Base-by-base conservation (phyloP, 371 early-diverging fungal species). In the Apophysomyces elegans region DNA sequence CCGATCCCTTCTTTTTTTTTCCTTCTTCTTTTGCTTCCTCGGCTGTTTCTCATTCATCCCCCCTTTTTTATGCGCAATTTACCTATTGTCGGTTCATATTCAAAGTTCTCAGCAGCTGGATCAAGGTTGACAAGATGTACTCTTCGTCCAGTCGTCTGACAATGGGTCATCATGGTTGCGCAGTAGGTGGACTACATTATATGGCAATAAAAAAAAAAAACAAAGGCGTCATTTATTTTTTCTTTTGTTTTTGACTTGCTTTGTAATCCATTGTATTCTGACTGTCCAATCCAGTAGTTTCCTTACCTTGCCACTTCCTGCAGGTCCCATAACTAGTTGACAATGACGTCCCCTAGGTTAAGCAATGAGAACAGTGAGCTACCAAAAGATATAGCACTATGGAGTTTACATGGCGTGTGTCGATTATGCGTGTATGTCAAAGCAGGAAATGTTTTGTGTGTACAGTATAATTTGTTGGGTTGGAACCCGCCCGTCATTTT, bases 261-360 rank as follows among this genome's bases (percentile, higher is more conserved):
- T 26, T 26, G 32, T 26, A 26, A 26, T 26, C 32, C 32, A 26
- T 26, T 26, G 74, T 26, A 8, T 47, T 13, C 43, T 54, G 26
- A 36, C 12, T 58, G 39, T 41, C 12, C 56, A 26, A 58, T 13
- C 45, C 18, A 7, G n/a, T 45, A 6, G 1, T 26, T 18, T 45
- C 43, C 43, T 70, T 79, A 92, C 92, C 88, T 97, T 97, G 71
- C 98, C 98, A 74, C 90, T 89, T 43, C 97, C 97, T 13, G 98
- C 98, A 36, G 98, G 98, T 13, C 99, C 99, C 95, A 98, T 97
- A 45, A 98, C 98, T n/a, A 98, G 86, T 80, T 97, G 97, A 73
- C 93, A 93, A 61, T 92, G 87, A 56, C 92, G 89, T 60, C 96
- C 96, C 97, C 83, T 82, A 73, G 11, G 41, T 45, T 6, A 18